Conservation (phyloP, 768 basidiomycete species). For the Boletus vermiculosoides region DNA sequence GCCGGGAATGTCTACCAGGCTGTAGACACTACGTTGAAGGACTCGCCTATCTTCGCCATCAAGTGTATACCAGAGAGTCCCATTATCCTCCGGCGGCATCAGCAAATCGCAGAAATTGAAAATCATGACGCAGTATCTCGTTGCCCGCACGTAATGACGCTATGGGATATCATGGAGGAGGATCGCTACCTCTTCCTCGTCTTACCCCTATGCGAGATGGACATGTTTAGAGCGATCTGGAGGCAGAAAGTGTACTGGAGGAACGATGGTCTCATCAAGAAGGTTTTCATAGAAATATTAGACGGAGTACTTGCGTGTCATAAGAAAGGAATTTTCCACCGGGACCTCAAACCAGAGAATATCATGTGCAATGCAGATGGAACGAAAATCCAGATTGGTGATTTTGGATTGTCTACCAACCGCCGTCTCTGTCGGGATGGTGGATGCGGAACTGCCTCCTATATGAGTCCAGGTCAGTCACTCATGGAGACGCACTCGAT, state of each 20-base stretch:
- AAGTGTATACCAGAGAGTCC: conserved; percentile 65
- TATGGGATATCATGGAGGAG: conserved; percentile 62
- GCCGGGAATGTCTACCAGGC: conserved; percentile 80
- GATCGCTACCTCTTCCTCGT: conserved; percentile 64
- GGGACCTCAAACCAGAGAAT: conserved; percentile 88
- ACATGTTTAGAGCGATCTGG: conserved; percentile 63
- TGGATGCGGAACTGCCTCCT: conserved; percentile 58
- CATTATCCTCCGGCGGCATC: conserved; percentile 49
- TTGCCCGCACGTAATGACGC: conserved; percentile 57
- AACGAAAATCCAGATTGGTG: conserved; percentile 56
- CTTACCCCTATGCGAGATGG: conserved; percentile 58
- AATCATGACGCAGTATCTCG: conserved; percentile 47
- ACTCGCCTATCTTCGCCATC: conserved; percentile 55
- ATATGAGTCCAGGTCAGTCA: conserved; percentile 69
- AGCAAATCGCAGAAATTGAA: conserved; percentile 67
- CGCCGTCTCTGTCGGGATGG: conserved; percentile 46
- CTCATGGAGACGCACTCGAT: neutral
- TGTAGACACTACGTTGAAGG: conserved; percentile 45
- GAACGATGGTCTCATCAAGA: conserved; percentile 60
- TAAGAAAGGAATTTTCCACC: conserved; percentile 67
- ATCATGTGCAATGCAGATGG: conserved; percentile 61
- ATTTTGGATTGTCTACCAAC: conserved; percentile 71
- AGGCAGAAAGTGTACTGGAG: conserved; percentile 48
- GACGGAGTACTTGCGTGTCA: conserved; percentile 80
- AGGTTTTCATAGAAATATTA: conserved; percentile 70